Evolutionary conservation across 257 asterid genomes (phyloP), one percentile per base, ranked within the genome.

Genomic region (Lycium barbarum): DNA sequence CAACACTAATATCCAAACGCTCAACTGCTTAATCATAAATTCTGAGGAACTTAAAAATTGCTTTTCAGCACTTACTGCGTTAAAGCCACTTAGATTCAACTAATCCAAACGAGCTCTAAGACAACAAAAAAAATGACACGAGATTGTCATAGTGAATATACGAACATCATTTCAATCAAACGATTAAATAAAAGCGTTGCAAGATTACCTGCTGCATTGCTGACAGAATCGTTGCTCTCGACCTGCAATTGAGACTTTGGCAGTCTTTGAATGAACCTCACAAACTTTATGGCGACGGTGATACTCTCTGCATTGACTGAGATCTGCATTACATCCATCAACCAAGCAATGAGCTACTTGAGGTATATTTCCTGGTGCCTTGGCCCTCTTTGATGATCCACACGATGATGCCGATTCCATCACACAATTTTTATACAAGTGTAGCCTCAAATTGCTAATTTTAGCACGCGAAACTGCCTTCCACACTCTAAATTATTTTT

Each of bases 211-310:
- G 94, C 99, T 96, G 91, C 99, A 96, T 55, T 96, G 98, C 65
- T 96, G 99, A 92, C 99, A 96, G 84, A 96, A 96, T 3, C 98
- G 94, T 72, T 90, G 98, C 84, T 93, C 97, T 38, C 91, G 92
- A 62, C 98, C 98, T 1, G 85, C 90, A 73, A 96, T 93, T 0
- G 94, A 88, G 59, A 96, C 98, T 88, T 84, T 93, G 1, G 98
- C 83, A 2, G 98, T 87, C 91, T 96, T 96, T 1, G 98, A 96
- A 89, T 96, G 98, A 51, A 33, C 61, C 86, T 96, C 98, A 38
- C 99, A 96, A 59, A 96, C 99, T 84, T 95, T 94, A 84, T 96
- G 98, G 9, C 98, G 90, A 4, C 99, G 86, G 85, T 96, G 98
- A 88, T 96, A 96, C 83, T 96, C 99, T 45, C 98, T 90, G 82